Base-by-base conservation (phyloP, 108 stramenopile genomes). In the Licmophora abbreviata region DNA sequence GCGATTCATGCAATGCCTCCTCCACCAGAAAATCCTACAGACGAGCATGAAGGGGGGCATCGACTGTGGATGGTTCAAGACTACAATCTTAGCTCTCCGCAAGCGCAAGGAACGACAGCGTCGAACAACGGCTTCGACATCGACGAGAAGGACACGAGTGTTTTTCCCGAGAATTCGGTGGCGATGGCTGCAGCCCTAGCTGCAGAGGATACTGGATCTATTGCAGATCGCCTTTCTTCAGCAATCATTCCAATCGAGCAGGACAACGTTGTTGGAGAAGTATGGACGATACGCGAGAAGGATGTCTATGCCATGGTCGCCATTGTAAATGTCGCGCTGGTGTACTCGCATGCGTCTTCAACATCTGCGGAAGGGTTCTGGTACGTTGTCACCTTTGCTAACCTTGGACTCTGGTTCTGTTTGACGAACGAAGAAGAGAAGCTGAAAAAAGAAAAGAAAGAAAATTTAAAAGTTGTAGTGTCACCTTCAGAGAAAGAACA, bases 351-450 rank as follows among this genome's bases (percentile, higher is more conserved):
- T 10, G 48, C 68, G 2, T 67, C 69, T 2, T 57, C 71, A 1
- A 61, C 60, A 30, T 58, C 77, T 11, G 40, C 58, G 14, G 64
- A 73, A 30, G 29, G 31, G 21, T 88, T 73, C 61, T 88, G 79
- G 86, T 69, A 67, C 45, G 17, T 83, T 14, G 34, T 81, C 4
- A 48, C 68, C 20, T 67, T 88, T 56, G 45, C 59, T 27, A 83
- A 88, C 44, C 37, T 81, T 31, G 66, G 58, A 22, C 21, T 76
- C 20, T 79, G 63, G 46, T 43, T 63, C 1, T 33, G 61, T 15
- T 22, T 76, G 29, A 25, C 40, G n/a, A 65, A 69, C 1, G 54
- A n/a, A 29, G 40, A 3, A 22, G 4, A n/a, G 23, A 35, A 36
- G 4, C 3, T 26, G 21, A 44, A 55, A 4, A 41, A 9, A 15